These are phyloP conservation scores for Waltergamsia citrina DNA, from an alignment of 2,329 filamentous ascomycete genomes.

Conservation along the genomic window DNA sequence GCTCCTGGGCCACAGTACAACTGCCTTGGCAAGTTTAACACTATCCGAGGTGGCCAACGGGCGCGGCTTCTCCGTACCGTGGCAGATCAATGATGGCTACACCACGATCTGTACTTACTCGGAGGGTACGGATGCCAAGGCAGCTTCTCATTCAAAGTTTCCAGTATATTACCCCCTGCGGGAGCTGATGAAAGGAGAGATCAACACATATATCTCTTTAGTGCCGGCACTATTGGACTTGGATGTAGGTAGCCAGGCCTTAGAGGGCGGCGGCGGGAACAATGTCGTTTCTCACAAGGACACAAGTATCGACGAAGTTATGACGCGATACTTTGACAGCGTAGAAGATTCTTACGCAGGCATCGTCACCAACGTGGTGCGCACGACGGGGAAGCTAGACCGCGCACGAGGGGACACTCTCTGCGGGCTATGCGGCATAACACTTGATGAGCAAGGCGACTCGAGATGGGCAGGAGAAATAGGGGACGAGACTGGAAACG, in stretches of 20 bases:
- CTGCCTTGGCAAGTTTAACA: slow-evolving; percentile 74
- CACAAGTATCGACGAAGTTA: slow-evolving; percentile 83
- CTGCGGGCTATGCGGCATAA: slow-evolving; percentile 64
- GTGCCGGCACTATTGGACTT: slow-evolving; percentile 41
- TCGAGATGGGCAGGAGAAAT: slow-evolving; percentile 54
- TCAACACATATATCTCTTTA: slow-evolving; percentile 55
- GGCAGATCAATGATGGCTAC: slow-evolving; percentile 69
- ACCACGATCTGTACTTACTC: slow-evolving; percentile 22
- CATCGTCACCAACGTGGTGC: slow-evolving; percentile 90
- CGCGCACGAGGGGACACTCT: slow-evolving; percentile 23
- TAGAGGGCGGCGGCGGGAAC: slow-evolving; percentile 11
- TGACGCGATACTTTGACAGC: slow-evolving; percentile 76
- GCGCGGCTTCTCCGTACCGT: slow-evolving; percentile 73
- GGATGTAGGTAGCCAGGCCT: slow-evolving; percentile 16
- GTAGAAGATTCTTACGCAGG: slow-evolving; percentile 79
- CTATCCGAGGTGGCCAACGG: slow-evolving; percentile 87
- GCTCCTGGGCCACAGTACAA: slow-evolving; percentile 80
- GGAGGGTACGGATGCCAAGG: slow-evolving; percentile 9
- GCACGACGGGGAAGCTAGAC: slow-evolving; percentile 76
- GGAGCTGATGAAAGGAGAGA: slow-evolving; percentile 76
- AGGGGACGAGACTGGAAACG: slow-evolving; percentile 24
- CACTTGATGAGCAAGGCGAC: slow-evolving; percentile 53
- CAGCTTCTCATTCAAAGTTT: slow-evolving; percentile 14
- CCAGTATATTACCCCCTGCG: slow-evolving; percentile 69
- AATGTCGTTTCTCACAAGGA: slow-evolving; percentile 57